These are phyloP conservation scores for Passalora sequoiae DNA, from an alignment of 2,329 filamentous ascomycete genomes.

Conservation along the genomic window DNA sequence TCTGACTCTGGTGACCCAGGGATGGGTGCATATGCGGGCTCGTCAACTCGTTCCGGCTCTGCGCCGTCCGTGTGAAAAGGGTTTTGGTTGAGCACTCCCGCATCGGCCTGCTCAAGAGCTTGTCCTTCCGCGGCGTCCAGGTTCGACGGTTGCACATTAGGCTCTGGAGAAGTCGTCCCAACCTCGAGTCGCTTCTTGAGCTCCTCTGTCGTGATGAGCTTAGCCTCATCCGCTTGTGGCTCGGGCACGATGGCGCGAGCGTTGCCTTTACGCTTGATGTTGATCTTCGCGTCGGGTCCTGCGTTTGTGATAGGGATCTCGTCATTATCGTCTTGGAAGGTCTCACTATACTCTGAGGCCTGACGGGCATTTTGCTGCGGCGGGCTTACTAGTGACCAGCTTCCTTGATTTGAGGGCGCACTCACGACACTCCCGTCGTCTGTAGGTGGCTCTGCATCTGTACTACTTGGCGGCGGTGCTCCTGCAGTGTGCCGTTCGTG, in stretches of 20 bases:
- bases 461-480: slow-evolving; percentile 2
- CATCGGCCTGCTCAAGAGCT: neutral
- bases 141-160: neutral
- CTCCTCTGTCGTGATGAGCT: slow-evolving; percentile 13
- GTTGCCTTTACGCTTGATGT: slow-evolving; percentile 30
- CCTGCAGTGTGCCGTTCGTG: slow-evolving; percentile 3
- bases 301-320: slow-evolving; percentile 34
- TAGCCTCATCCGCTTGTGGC: slow-evolving; percentile 14
- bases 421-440: slow-evolving; percentile 12
- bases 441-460: slow-evolving; percentile 5
- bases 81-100: neutral
- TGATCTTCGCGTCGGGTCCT: slow-evolving; percentile 33
- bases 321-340: slow-evolving; percentile 17
- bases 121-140: neutral
- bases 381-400: slow-evolving; percentile 14
- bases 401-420: slow-evolving; percentile 12
- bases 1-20: no score
- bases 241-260: slow-evolving; percentile 25
- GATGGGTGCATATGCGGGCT: no score
- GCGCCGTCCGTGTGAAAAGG: neutral
- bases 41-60: no score
- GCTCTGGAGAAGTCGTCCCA: neutral
- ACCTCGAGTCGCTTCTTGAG: slow-evolving; percentile 3
- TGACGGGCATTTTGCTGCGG: slow-evolving; percentile 5
- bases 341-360: slow-evolving; percentile 7